Base-by-base conservation (phyloP, 1,284 basidiomycete species). In the Moesziomyces sp. region DNA sequence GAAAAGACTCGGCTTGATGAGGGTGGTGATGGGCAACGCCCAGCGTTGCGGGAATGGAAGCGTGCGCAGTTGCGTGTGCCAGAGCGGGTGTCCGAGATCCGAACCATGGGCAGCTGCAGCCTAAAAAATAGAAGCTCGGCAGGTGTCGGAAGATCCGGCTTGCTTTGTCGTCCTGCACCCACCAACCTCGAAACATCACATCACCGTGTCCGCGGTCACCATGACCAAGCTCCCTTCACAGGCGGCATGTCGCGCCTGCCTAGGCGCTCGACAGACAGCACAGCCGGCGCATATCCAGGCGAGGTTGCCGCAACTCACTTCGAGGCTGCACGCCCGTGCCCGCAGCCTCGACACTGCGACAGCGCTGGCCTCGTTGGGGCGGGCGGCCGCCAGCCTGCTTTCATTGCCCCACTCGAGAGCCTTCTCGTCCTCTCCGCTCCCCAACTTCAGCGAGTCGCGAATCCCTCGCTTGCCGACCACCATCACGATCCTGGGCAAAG, bases 401-500 rank as follows among this genome's bases (percentile, higher is more conserved):
- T 7, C 0, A 16, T 45, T 21, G 0, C 24, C 40, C 1, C 24
- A 16, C 14, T 19, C 40, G n/a, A 61, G 52, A 18, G 24, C 42
- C 21, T 56, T 63, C 14, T 69, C 60, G 11, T 55, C 56, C 0
- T 69, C 66, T 1, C 21, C 10, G 10, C 35, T 42, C 0, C 14
- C 9, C 3, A 30, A 21, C 14, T 7, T 54, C 13, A 23, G 26
- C 26, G 16, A 53, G 0, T 46, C 46, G 13, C 3, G 11, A 8
- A 18, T 46, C 19, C 5, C 18, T 2, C 54, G 16, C 26, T 53
- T 50, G 21, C 49, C 60, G 6, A 69, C 71, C 2, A 54, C 64
- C 13, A 68, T 65, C 48, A 62, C 47, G 24, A 63, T 75, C 19
- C 55, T 75, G 19, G 63, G 64, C 44, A 67, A 67, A 23, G 61